Evolutionary conservation across 768 basidiomycete species (phyloP).

Genomic region (Leucogyrophana mollusca): DNA sequence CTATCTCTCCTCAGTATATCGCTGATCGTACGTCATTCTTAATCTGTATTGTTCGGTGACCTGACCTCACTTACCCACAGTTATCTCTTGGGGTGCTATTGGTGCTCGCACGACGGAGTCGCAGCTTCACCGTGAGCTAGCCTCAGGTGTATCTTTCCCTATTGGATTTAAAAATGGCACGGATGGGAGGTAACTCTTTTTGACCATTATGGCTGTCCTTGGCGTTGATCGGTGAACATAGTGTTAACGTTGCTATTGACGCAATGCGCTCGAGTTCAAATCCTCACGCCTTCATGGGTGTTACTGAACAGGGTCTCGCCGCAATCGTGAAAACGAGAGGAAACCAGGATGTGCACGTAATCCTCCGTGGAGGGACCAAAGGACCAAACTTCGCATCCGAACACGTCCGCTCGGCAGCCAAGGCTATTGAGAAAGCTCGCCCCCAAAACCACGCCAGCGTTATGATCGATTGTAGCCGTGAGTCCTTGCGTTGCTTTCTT

Average conservation of each 20-base stretch:
- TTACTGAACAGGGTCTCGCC: constrained; percentile 85
- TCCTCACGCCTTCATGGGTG: constrained; percentile 96
- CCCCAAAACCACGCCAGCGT: constrained; percentile 56
- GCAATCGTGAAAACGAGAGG: constrained; percentile 91
- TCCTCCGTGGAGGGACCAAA: constrained; percentile 87
- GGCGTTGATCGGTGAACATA: constrained; percentile 20
- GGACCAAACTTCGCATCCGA: constrained; percentile 88
- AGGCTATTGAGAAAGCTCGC: constrained; percentile 63
- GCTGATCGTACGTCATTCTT: constrained; percentile 56
- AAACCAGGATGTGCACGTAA: constrained; percentile 88
- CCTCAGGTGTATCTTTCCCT: constrained; percentile 95
- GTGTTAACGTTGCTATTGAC: constrained; percentile 88
- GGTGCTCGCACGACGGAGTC: constrained; percentile 97
- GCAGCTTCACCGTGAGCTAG: constrained; percentile 95
- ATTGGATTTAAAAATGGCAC: constrained; percentile 99
- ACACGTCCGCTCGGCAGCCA: constrained; percentile 63
- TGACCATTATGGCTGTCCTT: constrained; percentile 1
- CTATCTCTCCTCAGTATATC: constrained; percentile 80
- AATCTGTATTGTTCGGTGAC: neutral
- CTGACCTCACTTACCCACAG: constrained; percentile 24
- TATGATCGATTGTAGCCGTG: constrained; percentile 88
- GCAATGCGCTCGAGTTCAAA: constrained; percentile 92
- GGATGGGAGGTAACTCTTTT: constrained; percentile 66
- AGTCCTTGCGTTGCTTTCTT: constrained; percentile 30
- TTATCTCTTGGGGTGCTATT: constrained; percentile 93